phyloP scores from a whole-genome alignment of 2,329 filamentous ascomycete species.

The Alternaria hordeiaustralica region DNA sequence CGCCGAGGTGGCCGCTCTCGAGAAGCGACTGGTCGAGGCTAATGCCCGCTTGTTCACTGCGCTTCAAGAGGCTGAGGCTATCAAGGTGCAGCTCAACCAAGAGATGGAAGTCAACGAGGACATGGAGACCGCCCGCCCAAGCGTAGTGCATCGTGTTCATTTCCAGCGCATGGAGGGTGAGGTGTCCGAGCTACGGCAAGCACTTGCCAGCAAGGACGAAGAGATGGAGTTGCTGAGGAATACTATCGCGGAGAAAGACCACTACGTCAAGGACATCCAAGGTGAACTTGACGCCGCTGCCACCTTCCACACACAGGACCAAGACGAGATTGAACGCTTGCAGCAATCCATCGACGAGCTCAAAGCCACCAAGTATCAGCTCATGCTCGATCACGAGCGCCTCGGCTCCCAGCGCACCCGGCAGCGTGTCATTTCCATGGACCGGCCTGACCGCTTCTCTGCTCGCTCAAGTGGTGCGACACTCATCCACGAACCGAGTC shows the following conservation, averaged over 20 bases:
- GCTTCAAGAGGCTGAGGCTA: constrained; percentile 29
- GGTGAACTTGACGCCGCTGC: constrained; percentile 25
- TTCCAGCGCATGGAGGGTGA: constrained; percentile 44
- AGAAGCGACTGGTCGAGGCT: constrained; percentile 39
- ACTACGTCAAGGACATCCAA: constrained; percentile 25
- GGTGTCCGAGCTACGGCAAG: constrained; percentile 32
- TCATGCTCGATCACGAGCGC: constrained; percentile 43
- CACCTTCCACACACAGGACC: constrained; percentile 23
- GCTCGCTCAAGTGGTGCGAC: constrained; percentile 43
- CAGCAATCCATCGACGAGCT: constrained; percentile 32
- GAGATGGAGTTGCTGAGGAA: constrained; percentile 29
- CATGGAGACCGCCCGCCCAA: constrained; percentile 39
- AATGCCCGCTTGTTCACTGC: constrained; percentile 35
- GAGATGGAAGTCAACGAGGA: constrained; percentile 39
- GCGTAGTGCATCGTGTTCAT: constrained; percentile 41
- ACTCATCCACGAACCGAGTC: constrained; percentile 35
- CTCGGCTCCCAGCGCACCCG: constrained; percentile 32
- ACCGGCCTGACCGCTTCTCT: constrained; percentile 26
- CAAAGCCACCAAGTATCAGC: constrained; percentile 36
- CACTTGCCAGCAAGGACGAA: constrained; percentile 26
- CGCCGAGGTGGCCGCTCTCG: constrained; percentile 33
- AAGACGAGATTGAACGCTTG: constrained; percentile 37
- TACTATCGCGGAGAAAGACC: constrained; percentile 23
- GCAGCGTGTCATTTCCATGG: constrained; percentile 26
- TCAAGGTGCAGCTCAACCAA: constrained; percentile 33